A percentile compares a stretch with the other conserved stretches of the same genome.
phyloP scores from a whole-genome alignment of 106 monocot genomes.

The Dendrobium nobile region DNA sequence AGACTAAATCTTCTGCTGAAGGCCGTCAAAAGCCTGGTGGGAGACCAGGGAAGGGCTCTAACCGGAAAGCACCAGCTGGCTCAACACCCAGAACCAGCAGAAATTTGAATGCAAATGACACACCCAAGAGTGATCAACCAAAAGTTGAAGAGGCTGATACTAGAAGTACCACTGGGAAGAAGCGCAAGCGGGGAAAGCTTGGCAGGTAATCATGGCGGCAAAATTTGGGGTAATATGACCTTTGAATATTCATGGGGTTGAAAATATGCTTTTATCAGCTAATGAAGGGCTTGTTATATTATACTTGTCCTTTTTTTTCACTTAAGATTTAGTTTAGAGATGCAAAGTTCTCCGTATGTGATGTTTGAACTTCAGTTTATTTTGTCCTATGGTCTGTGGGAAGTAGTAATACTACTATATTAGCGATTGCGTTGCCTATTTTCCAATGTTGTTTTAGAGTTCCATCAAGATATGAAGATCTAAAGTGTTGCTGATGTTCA shows the following conservation, averaged over 20 bases:
- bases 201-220: neutral
- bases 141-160: neutral
- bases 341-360: neutral
- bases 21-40: neutral
- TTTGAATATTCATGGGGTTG: neutral
- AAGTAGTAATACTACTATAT: neutral
- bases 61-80: neutral
- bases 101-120: neutral
- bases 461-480: neutral
- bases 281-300: slow-evolving; percentile 3
- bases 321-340: neutral
- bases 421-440: neutral
- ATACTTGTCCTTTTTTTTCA: neutral
- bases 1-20: neutral
- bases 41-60: neutral
- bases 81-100: neutral
- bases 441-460: neutral
- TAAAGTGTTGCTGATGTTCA: neutral
- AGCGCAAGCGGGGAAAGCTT: neutral
- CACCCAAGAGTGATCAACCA: neutral
- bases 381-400: neutral
- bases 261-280: neutral
- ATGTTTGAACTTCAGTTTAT: neutral
- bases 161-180: neutral
- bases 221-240: slow-evolving; percentile 1